Percentiles rank a stretch among this genome's conserved stretches.
phyloP scores from a whole-genome alignment of 2,329 filamentous ascomycete species.

The Phaeomoniella chlamydospora region DNA sequence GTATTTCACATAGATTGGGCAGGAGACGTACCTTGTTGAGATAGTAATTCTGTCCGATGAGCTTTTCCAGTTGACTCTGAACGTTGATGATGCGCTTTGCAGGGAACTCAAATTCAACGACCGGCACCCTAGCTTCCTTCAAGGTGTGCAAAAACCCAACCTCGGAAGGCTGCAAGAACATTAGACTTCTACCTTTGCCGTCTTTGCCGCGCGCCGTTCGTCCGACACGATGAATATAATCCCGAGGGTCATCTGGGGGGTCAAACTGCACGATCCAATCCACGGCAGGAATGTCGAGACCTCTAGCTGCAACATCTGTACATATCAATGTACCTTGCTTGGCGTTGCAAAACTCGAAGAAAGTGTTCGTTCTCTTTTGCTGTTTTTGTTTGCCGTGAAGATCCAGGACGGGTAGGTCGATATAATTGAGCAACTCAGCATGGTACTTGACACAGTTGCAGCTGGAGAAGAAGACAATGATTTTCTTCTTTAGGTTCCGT shows the following conservation, averaged over 20 bases:
- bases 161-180: conserved; percentile 87
- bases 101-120: conserved; percentile 94
- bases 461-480: conserved; percentile 90
- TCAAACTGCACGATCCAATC: conserved; percentile 97
- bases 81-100: conserved; percentile 83
- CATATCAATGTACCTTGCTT: conserved; percentile 80
- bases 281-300: conserved; percentile 87
- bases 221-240: conserved; percentile 93
- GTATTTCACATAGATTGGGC: background rate
- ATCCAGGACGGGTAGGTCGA: conserved; percentile 77
- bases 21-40: conserved; percentile 57
- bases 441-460: conserved; percentile 95
- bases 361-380: conserved; percentile 96
- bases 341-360: conserved; percentile 90
- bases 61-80: conserved; percentile 80
- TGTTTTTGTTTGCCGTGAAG: conserved; percentile 96
- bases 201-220: conserved; percentile 78
- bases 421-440: conserved; percentile 90
- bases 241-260: conserved; percentile 75
- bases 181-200: conserved; percentile 71
- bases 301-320: conserved; percentile 90
- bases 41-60: conserved; percentile 93
- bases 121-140: conserved; percentile 79
- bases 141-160: conserved; percentile 85
- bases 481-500: conserved; percentile 85